A percentile compares a stretch with the other conserved stretches of the same genome.
These are phyloP conservation scores for Metschnikowia orientalis DNA, from an alignment of 805 yeast genomes.

Conservation along the genomic window DNA sequence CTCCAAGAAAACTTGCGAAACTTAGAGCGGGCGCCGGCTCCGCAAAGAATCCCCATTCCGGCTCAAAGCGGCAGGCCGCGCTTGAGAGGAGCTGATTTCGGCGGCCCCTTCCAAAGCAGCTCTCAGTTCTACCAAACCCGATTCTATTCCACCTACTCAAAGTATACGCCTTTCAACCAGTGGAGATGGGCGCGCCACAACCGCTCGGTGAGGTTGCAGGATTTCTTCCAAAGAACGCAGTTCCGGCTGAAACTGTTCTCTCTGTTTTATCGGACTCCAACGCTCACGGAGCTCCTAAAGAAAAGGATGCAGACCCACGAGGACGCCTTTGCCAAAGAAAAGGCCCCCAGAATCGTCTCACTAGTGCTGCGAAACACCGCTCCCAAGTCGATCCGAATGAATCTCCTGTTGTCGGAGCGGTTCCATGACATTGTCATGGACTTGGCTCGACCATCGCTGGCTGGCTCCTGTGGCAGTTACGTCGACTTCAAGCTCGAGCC, in stretches of 20 bases:
- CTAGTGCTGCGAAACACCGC: slow-evolving; percentile 2
- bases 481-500: slow-evolving; percentile 33
- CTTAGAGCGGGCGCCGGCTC: slow-evolving; percentile 19
- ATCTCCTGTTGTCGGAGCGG: slow-evolving; percentile 26
- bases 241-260: slow-evolving; percentile 17
- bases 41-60: slow-evolving; percentile 32
- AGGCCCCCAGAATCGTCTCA: not conserved
- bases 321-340: slow-evolving; percentile 4
- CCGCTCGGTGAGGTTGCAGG: slow-evolving; percentile 13
- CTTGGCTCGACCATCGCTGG: slow-evolving; percentile 14
- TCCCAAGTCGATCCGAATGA: slow-evolving; percentile 22
- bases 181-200: slow-evolving; percentile 18
- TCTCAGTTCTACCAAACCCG: slow-evolving; percentile 4
- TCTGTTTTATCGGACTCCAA: slow-evolving; percentile 13
- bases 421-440: slow-evolving; percentile 17
- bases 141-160: slow-evolving; percentile 10
- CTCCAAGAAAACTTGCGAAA: slow-evolving; percentile 30
- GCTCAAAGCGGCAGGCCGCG: slow-evolving; percentile 32
- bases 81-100: not conserved
- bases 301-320: slow-evolving; percentile 7
- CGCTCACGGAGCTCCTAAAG: slow-evolving; percentile 15
- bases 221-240: slow-evolving; percentile 15
- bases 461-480: slow-evolving; percentile 25
- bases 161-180: slow-evolving; percentile 7
- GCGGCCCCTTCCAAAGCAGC: slow-evolving; percentile 1